phyloP scores from a whole-genome alignment of 306 rosid genomes.

The Sicyos baderoa region DNA sequence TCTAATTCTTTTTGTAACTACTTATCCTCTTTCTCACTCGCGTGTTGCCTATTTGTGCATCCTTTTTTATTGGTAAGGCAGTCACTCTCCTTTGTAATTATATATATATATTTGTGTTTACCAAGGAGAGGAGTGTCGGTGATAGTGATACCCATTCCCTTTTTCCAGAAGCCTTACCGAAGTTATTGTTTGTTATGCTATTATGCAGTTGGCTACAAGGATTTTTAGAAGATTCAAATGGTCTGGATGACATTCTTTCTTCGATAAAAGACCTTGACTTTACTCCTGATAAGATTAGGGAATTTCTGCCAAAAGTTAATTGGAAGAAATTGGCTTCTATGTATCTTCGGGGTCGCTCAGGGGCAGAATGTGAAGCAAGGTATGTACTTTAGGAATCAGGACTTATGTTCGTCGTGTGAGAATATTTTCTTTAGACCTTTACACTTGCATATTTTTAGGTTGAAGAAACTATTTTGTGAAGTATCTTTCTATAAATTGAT shows the following conservation, averaged over 20 bases:
- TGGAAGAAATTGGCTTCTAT: slow-evolving; percentile 81
- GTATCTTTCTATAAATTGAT: neutral
- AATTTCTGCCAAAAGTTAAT: slow-evolving; percentile 64
- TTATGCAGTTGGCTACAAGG: slow-evolving; percentile 37
- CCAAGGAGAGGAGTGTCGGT: neutral
- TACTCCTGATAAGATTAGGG: slow-evolving; percentile 44
- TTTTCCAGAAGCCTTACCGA: neutral
- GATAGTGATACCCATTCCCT: neutral
- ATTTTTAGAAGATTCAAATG: slow-evolving; percentile 40
- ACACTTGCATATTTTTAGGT: neutral
- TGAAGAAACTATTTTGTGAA: neutral
- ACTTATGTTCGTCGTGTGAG: neutral
- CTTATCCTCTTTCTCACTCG: neutral
- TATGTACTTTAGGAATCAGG: slow-evolving; percentile 28
- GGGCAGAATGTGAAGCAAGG: slow-evolving; percentile 91
- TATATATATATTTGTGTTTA: neutral
- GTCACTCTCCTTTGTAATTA: neutral
- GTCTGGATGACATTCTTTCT: slow-evolving; percentile 43
- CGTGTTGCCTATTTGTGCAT: neutral
- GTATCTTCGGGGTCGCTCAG: slow-evolving; percentile 55
- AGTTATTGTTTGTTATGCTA: neutral
- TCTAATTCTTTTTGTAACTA: neutral
- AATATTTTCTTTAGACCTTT: slow-evolving; percentile 7
- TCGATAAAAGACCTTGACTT: slow-evolving; percentile 55
- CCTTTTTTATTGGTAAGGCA: neutral